Evolutionary conservation across 177 flowering plant species (phyloP).

Genomic region (Telopea speciosissima): DNA sequence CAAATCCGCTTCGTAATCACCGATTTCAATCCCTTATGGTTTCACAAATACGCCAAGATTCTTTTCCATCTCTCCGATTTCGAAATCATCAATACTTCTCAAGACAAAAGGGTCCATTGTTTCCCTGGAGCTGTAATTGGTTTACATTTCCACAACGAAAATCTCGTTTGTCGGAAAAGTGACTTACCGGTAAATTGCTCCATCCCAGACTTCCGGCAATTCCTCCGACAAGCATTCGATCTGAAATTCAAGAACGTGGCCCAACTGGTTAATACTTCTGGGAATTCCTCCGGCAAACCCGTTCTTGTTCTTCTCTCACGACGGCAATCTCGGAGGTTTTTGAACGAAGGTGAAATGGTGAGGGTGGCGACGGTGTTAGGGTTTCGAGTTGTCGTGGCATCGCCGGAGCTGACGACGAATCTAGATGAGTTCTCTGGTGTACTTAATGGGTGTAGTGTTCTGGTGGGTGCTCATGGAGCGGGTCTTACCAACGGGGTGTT

Average conservation of each 20-base stretch:
- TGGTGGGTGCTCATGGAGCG: constrained; percentile 54
- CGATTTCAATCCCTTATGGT: constrained; percentile 34
- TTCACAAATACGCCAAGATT: constrained; percentile 18
- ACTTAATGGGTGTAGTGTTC: constrained; percentile 28
- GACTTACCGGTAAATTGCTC: constrained; percentile 29
- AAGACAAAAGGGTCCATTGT: constrained; percentile 39
- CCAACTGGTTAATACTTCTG: too few relatives aligned
- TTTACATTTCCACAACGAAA: constrained; percentile 32
- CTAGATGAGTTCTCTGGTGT: constrained; percentile 19
- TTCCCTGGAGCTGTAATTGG: constrained; percentile 50
- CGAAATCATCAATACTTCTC: constrained; percentile 22
- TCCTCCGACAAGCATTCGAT: constrained; percentile 26
- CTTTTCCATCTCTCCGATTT: constrained; percentile 33
- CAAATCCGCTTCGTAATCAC: constrained; percentile 29
- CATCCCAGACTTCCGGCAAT: constrained; percentile 32
- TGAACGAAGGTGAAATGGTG: too few relatives aligned
- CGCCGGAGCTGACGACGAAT: constrained; percentile 16
- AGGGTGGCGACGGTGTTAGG: constrained; percentile 24
- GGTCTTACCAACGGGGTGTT: constrained; percentile 38
- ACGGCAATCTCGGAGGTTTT: constrained; percentile 9
- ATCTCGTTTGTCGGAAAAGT: constrained; percentile 23
- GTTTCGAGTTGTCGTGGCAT: constrained; percentile 21
- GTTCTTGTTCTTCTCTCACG: constrained; percentile 27
- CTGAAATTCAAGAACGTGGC: constrained; percentile 16
- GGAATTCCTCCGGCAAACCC: constrained; percentile 29